These are phyloP conservation scores for Verticillium longisporum DNA, from an alignment of 2,329 filamentous ascomycete species.

Conservation along the genomic window DNA sequence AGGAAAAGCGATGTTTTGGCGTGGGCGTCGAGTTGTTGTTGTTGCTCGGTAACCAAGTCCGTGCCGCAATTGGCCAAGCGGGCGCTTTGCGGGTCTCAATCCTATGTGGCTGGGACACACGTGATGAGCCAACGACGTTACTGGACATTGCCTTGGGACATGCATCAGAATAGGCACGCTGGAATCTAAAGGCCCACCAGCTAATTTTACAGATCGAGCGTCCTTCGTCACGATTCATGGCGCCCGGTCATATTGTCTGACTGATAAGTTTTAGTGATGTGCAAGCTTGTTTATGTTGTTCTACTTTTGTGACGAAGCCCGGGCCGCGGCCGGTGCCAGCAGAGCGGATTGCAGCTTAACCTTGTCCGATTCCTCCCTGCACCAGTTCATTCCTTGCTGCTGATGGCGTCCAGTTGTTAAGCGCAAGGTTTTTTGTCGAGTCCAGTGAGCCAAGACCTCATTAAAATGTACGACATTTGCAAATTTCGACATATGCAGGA, in stretches of 20 bases:
- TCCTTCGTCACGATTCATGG: neutral
- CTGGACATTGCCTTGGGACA: neutral
- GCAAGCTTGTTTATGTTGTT: neutral
- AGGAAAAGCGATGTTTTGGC: slow-evolving; percentile 2
- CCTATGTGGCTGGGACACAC: neutral
- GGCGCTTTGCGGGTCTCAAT: neutral
- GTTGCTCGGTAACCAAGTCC: slow-evolving; percentile 3
- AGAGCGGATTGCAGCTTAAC: neutral
- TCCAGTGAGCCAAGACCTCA: neutral
- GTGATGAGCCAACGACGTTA: slow-evolving; percentile 1
- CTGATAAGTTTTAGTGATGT: neutral
- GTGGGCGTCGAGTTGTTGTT: slow-evolving; percentile 3
- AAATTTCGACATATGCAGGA: neutral
- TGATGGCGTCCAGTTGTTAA: neutral
- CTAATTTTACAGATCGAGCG: neutral
- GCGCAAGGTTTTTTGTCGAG: neutral
- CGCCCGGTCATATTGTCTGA: neutral
- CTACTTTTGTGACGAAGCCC: neutral
- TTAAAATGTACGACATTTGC: neutral
- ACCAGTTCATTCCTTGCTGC: neutral
- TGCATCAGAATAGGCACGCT: neutral
- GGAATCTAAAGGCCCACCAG: neutral
- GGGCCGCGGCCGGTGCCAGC: neutral
- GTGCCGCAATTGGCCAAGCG: neutral
- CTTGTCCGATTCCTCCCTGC: neutral